Base-by-base conservation (phyloP, 2,329 filamentous ascomycete species). In the Paracamarosporium sp. region DNA sequence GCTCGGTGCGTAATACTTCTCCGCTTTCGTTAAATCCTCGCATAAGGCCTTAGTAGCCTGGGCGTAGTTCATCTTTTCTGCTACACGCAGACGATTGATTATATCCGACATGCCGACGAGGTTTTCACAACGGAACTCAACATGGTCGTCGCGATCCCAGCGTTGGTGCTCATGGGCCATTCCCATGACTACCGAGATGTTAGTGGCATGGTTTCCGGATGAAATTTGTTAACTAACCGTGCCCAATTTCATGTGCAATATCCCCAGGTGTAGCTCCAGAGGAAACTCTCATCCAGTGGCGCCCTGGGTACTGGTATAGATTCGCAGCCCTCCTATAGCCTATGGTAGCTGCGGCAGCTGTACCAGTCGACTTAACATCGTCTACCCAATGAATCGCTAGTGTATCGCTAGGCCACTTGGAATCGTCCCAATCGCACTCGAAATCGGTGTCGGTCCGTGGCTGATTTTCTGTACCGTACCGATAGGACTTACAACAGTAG, bases 161-260 rank as follows among this genome's bases (percentile, higher is more conserved):
- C 57, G 53, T n/a, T 30, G 22, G 15, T 53, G 48, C 24, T 59
- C 57, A 30, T 55, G 57, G 1, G 35, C n/a, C 47, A 59, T 52
- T n/a, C 53, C 57, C 12, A 59, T 36, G 1, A 56, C 57, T 50
- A n/a, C 15, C 15, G 9, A 41, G 8, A 31, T 33, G 35, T 51
- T 43, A 41, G 25, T 22, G 17, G 3, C 22, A 5, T 40, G 25
- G 2, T 17, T n/a, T 4, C 7, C 17, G 15, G 20, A 45, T 45
- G 43, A 24, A 5, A 41, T 45, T 13, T 45, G 15, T 15, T 3
- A 17, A 38, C 47, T 15, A 9, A 50, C 47, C 47, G 31, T 50
- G 47, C 24, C 47, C 31, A 24, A 50, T 17, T 33, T 50, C 30
- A 24, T 38, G 30, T 15, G 43, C 43, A 22, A 45, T 45, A 20